These are phyloP conservation scores for Carex sylvatica DNA, from an alignment of 202 grass and related monocot species.

Conservation along the genomic window DNA sequence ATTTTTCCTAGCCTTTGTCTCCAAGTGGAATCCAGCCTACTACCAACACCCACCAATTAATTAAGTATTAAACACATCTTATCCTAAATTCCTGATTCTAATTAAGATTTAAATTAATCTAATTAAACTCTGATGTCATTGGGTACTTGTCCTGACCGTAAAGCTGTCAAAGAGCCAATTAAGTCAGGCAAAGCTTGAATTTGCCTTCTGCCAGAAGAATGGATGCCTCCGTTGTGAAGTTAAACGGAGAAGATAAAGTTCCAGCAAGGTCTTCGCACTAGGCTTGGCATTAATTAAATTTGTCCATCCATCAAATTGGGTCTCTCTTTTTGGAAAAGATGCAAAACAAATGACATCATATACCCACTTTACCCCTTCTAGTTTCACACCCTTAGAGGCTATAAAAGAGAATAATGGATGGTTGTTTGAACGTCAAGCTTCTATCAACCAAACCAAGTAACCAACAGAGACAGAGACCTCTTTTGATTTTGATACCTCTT, in stretches of 20 bases:
- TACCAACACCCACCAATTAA: neutral
- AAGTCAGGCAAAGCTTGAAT: too few relatives aligned
- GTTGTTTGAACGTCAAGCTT: constrained; percentile 23
- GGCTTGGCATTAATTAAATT: neutral
- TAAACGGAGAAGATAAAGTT: constrained; percentile 9
- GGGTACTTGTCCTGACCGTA: neutral
- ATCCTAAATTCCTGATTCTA: constrained; percentile 15
- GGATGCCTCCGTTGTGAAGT: neutral
- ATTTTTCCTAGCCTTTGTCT: constrained; percentile 14
- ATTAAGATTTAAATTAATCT: neutral
- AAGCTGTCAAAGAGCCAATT: too few relatives aligned
- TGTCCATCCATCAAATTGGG: constrained; percentile 10
- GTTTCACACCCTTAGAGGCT: neutral
- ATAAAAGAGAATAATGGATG: constrained; percentile 23
- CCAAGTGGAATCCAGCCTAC: constrained; percentile 31
- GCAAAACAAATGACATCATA: constrained; percentile 24
- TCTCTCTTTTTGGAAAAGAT: neutral
- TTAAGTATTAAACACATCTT: neutral
- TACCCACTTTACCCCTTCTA: neutral
- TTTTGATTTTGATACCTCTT: neutral
- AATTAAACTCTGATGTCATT: neutral
- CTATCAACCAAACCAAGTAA: constrained; percentile 19
- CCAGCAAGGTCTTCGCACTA: neutral
- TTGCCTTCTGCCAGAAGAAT: neutral
- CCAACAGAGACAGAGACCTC: neutral